phyloP scores from a whole-genome alignment of 2,329 filamentous ascomycete species.

The Talaromyces sp. region DNA sequence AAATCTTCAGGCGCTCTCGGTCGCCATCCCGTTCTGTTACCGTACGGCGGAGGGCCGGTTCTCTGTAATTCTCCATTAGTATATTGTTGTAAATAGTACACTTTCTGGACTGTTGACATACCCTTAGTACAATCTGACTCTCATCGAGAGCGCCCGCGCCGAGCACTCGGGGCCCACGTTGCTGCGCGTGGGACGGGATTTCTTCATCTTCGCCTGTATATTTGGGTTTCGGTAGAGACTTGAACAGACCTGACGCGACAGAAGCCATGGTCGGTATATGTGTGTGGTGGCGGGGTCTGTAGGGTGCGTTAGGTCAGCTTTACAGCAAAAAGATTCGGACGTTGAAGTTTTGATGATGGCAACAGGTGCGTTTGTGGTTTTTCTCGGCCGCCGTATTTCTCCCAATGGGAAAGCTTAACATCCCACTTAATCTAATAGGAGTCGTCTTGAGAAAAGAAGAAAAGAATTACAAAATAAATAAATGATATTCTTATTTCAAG shows the following conservation, averaged over 20 bases:
- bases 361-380: conserved; percentile 14
- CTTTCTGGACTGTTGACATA: conserved; percentile 32
- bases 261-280: conserved; percentile 54
- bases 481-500: no score
- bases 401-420: background rate
- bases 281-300: background rate
- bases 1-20: conserved; percentile 87
- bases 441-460: background rate
- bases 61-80: conserved; percentile 47
- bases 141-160: conserved; percentile 77
- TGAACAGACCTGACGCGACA: conserved; percentile 68
- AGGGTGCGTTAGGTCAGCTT: background rate
- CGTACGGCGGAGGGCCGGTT: conserved; percentile 81
- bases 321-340: background rate
- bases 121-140: conserved; percentile 77
- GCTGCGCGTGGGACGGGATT: conserved; percentile 64
- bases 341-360: conserved; percentile 14
- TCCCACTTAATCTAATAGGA: background rate
- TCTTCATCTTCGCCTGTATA: conserved; percentile 90
- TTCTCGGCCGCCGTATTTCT: conserved; percentile 3
- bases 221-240: conserved; percentile 81
- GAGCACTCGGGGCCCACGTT: conserved; percentile 78
- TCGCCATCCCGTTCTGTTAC: conserved; percentile 83
- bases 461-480: background rate
- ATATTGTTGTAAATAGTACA: background rate